Base-by-base conservation (phyloP, 169 alveolate species). In the Cryptosporidium baileyi region DNA sequence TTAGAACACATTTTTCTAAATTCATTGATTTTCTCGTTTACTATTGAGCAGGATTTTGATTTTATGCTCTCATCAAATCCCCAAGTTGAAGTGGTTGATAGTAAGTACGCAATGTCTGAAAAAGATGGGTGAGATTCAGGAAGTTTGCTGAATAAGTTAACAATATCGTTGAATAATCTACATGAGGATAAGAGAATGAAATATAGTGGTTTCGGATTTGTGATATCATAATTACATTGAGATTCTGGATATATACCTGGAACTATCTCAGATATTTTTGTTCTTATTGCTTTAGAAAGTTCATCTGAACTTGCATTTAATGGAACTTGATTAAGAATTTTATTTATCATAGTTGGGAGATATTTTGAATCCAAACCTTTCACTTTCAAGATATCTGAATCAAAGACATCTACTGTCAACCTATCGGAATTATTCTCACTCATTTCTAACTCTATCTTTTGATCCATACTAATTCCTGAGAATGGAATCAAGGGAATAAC, bases 401-500 rank as follows among this genome's bases (percentile, higher is more conserved):
- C 65, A 8, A 24, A 1, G 11, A 36, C 30, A 30, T 74, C 82
- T 5, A 26, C 24, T 3, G 82, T 74, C 24, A 74, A 26, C 8
- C 19, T 28, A 26, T 34, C n/a, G 5, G 43, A 28, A 7, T 43
- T 52, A 26, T 45, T 28, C n/a, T 24, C 40, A 11, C 30, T 49
- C 30, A 74, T 49, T 19, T 51, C 65, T 45, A 51, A 36, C 41
- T 74, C 82, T n/a, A 54, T 51, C 11, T 59, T 74, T 32, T 52
- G 54, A 34, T 65, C 81, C 8, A 65, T 65, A 11, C 45, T 65
- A 7, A 65, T 44, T 9, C 81, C 62, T 15, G 30, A 43, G 30
- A 65, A 65, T n/a, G 82, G 82, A 22, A 38, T 28, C n/a, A 74
- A 24, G 3, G 82, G 82, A 6, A 74, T 34, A 11, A 74, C 67